Base-by-base conservation (phyloP, 177 flowering plant species). In the Vitis hybrid region DNA sequence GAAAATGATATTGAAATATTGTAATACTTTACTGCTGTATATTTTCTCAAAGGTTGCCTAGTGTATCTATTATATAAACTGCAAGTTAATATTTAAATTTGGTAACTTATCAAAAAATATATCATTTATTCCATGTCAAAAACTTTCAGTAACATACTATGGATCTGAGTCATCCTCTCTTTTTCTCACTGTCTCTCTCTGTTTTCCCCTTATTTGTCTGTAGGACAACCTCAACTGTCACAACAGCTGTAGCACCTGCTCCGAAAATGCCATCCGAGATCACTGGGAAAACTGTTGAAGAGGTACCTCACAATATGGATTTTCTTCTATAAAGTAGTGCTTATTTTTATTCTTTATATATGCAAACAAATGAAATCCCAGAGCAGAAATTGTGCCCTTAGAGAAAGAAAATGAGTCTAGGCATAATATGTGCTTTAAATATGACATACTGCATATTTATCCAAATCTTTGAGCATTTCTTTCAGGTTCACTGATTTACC, bases 211-310 rank as follows among this genome's bases (percentile, higher is more conserved):
- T 30, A 17, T 70, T 19, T 79, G 51, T 49, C 32, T 74, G 26
- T 68, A 90, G 97, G 77, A 79, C 86, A 51, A 77, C 88, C 67
- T 71, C 92, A 62, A 75, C 87, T 71, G 76, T 73, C 52, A 82
- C 72, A 52, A 48, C 88, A 64, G 74, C 86, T 1, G 78, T 73
- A 67, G 58, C 87, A 54, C 52, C 85, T 65, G 71, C 87, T 52
- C 99, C 97, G 32, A 95, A 93, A 72, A 77, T 93, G 75, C 99
- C 99, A 65, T 95, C 99, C 70, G 98, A 91, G 80, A 91, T 95
- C 60, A 90, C 89, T 50, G 99, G 99, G 65, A 90, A 86, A 82
- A 87, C 97, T 77, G 97, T 93, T 70, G 99, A 91, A 72, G 99
- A 95, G 98, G 99, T 93, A 82, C 2, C 26, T 67, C 23, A 7